Percentiles rank a stretch among this genome's conserved stretches.
phyloP scores from a whole-genome alignment of 495 filamentous ascomycete species.

The Daldinia bambusicola region DNA sequence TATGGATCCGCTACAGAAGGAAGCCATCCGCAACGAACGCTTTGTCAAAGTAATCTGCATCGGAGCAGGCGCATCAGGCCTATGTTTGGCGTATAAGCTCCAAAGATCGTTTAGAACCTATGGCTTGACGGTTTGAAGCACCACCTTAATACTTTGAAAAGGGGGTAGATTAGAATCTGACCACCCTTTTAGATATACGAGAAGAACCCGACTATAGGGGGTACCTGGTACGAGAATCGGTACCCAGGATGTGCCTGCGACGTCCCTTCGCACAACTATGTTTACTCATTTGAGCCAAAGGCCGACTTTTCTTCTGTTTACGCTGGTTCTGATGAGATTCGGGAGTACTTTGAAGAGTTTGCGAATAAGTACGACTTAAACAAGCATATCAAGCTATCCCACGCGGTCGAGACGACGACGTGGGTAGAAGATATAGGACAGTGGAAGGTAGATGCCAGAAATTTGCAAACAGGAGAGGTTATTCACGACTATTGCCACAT shows the following conservation, averaged over 20 bases:
- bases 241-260: constrained; percentile 54
- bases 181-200: background rate
- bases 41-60: background rate
- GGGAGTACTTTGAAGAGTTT: constrained; percentile 57
- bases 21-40: background rate
- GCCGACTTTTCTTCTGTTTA: constrained; percentile 60
- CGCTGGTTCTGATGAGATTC: constrained; percentile 56
- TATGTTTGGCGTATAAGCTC: background rate
- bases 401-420: constrained; percentile 49
- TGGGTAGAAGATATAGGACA: constrained; percentile 55
- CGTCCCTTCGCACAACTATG: constrained; percentile 54
- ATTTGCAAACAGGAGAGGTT: background rate
- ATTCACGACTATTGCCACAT: background rate
- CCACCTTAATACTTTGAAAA: background rate
- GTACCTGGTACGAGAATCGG: constrained; percentile 56
- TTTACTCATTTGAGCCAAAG: constrained; percentile 64
- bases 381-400: constrained; percentile 55
- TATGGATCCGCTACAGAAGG: background rate
- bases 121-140: background rate
- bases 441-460: constrained; percentile 46
- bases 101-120: background rate
- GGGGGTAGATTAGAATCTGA: background rate
- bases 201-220: constrained; percentile 51
- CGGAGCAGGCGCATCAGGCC: background rate
- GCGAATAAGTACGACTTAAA: constrained; percentile 56